These are phyloP conservation scores for Pisolithus sp. DNA, from an alignment of 768 basidiomycete genomes.

Conservation along the genomic window DNA sequence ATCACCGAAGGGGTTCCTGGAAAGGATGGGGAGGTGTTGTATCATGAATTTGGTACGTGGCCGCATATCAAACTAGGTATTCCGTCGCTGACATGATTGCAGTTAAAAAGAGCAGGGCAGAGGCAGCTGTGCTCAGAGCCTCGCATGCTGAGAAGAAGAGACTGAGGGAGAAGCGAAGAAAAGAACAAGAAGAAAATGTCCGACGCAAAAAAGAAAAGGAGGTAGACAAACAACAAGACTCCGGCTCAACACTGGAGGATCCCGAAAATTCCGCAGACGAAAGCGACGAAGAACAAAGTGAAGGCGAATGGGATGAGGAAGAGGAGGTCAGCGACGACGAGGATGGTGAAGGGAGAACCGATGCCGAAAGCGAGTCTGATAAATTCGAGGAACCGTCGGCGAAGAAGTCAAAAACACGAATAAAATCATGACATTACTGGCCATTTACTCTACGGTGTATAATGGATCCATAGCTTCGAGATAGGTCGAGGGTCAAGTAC, in stretches of 20 bases:
- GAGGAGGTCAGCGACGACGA: constrained; percentile 57
- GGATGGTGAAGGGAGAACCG: constrained; percentile 28
- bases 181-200: constrained; percentile 91
- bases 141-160: constrained; percentile 75
- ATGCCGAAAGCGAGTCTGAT: constrained; percentile 33
- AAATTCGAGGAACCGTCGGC: constrained; percentile 43
- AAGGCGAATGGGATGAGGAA: constrained; percentile 49
- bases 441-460: constrained; percentile 10
- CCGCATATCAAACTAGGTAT: background rate
- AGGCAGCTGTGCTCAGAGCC: constrained; percentile 57
- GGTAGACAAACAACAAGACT: constrained; percentile 20
- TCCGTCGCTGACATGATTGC: constrained; percentile 3
- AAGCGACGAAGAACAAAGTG: constrained; percentile 33
- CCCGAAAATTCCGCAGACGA: constrained; percentile 35
- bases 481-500: constrained; percentile 10
- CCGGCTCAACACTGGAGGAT: constrained; percentile 6
- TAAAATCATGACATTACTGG: constrained; percentile 35
- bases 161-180: constrained; percentile 68
- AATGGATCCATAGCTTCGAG: background rate
- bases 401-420: constrained; percentile 50
- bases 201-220: constrained; percentile 60
- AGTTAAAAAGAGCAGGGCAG: constrained; percentile 90
- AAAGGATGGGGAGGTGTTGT: constrained; percentile 88
- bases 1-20: constrained; percentile 92
- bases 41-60: constrained; percentile 87